Base-by-base conservation (phyloP, 345 rosid species). In the Eucalyptus melliodora region DNA sequence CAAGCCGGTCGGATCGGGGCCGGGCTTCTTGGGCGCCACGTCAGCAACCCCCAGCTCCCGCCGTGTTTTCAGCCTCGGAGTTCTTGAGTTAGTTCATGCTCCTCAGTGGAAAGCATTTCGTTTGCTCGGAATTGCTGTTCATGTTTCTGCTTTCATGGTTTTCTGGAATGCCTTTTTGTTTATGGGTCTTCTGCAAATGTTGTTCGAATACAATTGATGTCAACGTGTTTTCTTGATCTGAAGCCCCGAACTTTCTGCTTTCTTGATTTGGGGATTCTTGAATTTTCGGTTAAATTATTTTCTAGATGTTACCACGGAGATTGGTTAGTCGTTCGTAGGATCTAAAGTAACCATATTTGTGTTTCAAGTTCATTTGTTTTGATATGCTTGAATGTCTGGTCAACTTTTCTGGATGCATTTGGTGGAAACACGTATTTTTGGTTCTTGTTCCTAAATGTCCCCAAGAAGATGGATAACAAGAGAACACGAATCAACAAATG, bases 31-130 rank as follows among this genome's bases (percentile, higher is more conserved):
- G 44, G 96, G 98, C 11, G 95, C 95, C 21, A 85, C 94, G 40
- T 93, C 92, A 10, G n/a, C 90, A 1, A 23, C 91, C 50, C 89
- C 93, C 1, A 90, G 92, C 45, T 93, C 95, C 90, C 94, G 93
- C 91, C 96, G 92, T 92, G 94, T 95, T 89, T 96, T 94, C 91
- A 90, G 87, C 89, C 92, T 96, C n/a, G 98, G 98, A 51, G 89
- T 94, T 89, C 93, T 94, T 17, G 90, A 91, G 97, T 96, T 89
- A 93, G 80, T 91, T 86, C 65, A 81, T 42, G 37, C 16, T 23
- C 77, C 83, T 17, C 47, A 40, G 30, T 37, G 42, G 83, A 23
- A 2, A 67, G 51, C 31, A 53, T 88, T 34, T 77, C 13, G 47
- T 77, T 77, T 77, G 27, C 83, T 77, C 4, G 83, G 83, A 77